Base-by-base conservation (phyloP, 257 asterid genomes). In the Hygrophila difformis region DNA sequence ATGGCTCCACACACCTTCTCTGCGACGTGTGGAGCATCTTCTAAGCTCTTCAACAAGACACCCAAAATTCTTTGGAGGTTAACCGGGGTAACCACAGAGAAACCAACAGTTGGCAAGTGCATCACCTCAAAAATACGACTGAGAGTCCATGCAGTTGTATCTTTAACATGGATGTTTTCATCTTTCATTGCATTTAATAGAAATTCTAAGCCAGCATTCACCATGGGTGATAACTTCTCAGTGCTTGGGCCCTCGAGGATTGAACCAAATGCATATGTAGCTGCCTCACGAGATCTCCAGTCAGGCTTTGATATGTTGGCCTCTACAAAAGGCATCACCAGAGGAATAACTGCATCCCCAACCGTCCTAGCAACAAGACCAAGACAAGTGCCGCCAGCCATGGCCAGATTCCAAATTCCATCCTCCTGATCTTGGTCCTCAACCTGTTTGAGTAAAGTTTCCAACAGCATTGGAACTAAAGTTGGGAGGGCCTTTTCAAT, bases 61-160 rank as follows among this genome's bases (percentile, higher is more conserved):
- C 62, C 72, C 60, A 80, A 62, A 14, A 83, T 68, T 18, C 46
- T 49, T 36, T 71, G 87, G 61, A 79, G 72, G 49, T 87, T 82
- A 44, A 68, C 77, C 35, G 81, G 75, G 4, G 93, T 64, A 55
- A 80, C 67, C 40, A 83, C 84, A 16, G 93, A 66, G 54, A 72
- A 77, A 51, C 89, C 87, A 44, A 72, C 33, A 12, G 73, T 67
- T 18, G 94, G 93, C 20, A 65, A 46, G 65, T 87, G 97, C 64
- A 79, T 55, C 35, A 87, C 60, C 78, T 87, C 93, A 50, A 83
- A 82, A 51, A 87, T 80, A 47, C 93, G 94, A 49, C 93, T 73
- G 39, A 87, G 93, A 51, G 97, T 87, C 97, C 97, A 83, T 4
- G 97, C 97, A 18, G 97, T 87, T 12, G 91, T 77, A 60, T 74